phyloP scores from a whole-genome alignment of 192 early-diverging fungal genomes.

The Coemansia sp. region DNA sequence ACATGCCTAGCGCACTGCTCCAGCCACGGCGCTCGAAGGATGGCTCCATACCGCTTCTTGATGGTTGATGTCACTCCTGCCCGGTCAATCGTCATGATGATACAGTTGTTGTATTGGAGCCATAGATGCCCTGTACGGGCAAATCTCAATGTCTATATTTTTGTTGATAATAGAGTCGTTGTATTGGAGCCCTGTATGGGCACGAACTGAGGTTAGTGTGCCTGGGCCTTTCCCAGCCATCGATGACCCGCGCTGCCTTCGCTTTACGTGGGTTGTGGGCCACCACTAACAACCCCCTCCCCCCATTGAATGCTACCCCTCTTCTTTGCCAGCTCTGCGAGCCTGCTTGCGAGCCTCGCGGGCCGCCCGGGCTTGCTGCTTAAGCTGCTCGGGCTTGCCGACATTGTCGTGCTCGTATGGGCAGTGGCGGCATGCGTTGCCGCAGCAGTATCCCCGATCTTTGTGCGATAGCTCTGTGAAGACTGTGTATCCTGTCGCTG shows the following conservation, averaged over 20 bases:
- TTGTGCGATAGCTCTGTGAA: constrained; percentile 66
- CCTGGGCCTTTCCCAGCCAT: no score
- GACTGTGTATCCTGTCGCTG: constrained; percentile 66
- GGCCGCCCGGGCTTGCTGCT: constrained; percentile 12
- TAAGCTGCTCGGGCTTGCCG: constrained; percentile 55
- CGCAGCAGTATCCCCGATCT: constrained; percentile 68
- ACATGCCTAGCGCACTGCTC: constrained; percentile 43
- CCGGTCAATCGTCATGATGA: constrained; percentile 24
- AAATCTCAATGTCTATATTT: no score
- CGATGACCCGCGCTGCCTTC: no score
- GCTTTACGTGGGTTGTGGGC: no score
- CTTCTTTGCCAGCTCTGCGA: background rate
- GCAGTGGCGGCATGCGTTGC: constrained; percentile 69
- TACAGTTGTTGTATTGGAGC: no score
- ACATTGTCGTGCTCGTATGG: constrained; percentile 65
- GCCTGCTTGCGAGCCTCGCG: constrained; percentile 9
- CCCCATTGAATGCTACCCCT: no score
- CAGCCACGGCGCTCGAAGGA: constrained; percentile 30
- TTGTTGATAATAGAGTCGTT: no score
- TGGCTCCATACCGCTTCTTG: constrained; percentile 25
- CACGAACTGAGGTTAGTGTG: no score
- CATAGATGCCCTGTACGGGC: no score
- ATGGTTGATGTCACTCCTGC: constrained; percentile 15
- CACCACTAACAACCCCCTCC: no score
- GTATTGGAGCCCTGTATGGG: no score